Base-by-base conservation (phyloP, 108 stramenopile genomes). In the Conticribra guillardii region DNA sequence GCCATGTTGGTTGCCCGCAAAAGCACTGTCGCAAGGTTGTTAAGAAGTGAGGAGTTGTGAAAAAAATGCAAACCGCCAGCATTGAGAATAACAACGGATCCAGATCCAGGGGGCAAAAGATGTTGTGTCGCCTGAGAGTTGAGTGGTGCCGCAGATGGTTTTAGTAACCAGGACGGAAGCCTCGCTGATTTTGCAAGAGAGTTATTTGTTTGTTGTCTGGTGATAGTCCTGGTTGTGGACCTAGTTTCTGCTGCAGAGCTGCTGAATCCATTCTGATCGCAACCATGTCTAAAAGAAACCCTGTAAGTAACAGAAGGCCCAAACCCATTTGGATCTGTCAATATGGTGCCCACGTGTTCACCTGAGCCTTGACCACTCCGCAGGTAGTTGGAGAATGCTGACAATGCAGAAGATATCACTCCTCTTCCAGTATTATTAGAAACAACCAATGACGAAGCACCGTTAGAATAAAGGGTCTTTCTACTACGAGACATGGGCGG, bases 51-150 rank as follows among this genome's bases (percentile, higher is more conserved):
- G 3, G 69, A 71, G 27, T 67, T 74, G 37, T 72, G 67, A 68
- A 92, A 90, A 24, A 71, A 82, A 71, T 95, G 91, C 29, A 95
- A 54, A 14, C 94, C 94, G 60, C 90, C 90, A 11, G 82, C 76
- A 64, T 91, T 92, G 31, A 95, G 53, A 2, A 88, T 85, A 9
- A 90, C 53, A 18, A 88, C 61, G 11, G 70, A 69, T 27, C 41
- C 64, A 22, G 76, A 60, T 27, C 71, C 76, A 4, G 70, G 56
- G 30, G 55, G 50, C 27, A 68, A 55, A 46, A 90, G 67, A 57
- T 91, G 88, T 71, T 88, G 84, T 9, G 82, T 72, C 7, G 89
- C 79, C 24, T 82, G 48, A 50, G 64, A 81, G 54, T 85, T 85
- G 44, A 94, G 57, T 9, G 93, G 86, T 22, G 79, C 86, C 3